Percentiles rank a stretch among this genome's conserved stretches.
Conservation (phyloP, 345 rosid species). For the Moringa oleifera region DNA sequence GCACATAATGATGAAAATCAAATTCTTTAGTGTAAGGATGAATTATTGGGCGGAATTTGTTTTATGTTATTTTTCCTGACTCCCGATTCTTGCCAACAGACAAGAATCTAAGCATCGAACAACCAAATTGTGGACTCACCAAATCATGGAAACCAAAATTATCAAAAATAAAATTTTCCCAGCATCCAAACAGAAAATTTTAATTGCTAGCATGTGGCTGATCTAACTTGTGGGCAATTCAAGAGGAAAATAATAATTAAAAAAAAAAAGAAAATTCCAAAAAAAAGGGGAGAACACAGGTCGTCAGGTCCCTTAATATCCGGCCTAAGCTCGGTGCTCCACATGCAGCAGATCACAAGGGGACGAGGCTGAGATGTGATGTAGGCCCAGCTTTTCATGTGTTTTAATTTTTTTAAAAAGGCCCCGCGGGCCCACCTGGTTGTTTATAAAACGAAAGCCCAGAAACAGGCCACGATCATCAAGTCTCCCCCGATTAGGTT, state of each 20-base stretch:
- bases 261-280: not conserved
- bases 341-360: conserved; percentile 11
- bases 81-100: conserved; percentile 9
- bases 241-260: not conserved
- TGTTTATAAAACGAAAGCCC: too few species aligned
- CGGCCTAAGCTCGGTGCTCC: conserved; percentile 13
- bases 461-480: too few species aligned
- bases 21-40: too few species aligned
- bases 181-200: not conserved
- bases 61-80: too few species aligned
- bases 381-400: conserved; percentile 10
- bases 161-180: too few species aligned
- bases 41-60: too few species aligned
- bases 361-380: conserved; percentile 4
- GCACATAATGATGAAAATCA: too few species aligned
- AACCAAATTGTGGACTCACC: conserved; percentile 4
- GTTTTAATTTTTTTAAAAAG: too few species aligned
- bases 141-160: not conserved
- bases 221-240: too few species aligned
- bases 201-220: not conserved
- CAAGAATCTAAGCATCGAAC: too few species aligned
- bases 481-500: too few species aligned
- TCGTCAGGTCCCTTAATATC: not conserved
- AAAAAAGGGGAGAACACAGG: not conserved
- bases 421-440: too few species aligned